Evolutionary conservation across 2,329 filamentous ascomycete species (phyloP).

Genomic region (Calonectria pseudoreteaudii): DNA sequence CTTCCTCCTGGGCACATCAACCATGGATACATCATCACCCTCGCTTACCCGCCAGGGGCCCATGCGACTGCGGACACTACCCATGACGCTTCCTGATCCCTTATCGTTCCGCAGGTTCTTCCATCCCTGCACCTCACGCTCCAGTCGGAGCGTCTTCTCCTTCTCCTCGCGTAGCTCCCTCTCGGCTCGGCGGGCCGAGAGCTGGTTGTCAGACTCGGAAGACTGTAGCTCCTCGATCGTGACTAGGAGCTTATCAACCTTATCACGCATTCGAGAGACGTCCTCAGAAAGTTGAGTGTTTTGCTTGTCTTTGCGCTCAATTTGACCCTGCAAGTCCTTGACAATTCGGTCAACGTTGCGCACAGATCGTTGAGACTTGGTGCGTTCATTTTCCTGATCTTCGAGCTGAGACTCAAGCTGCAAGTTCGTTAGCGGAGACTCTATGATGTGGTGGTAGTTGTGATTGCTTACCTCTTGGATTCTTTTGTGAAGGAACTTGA

Average conservation of each 20-base stretch:
- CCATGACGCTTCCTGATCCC: constrained; percentile 60
- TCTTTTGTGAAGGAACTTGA: constrained; percentile 92
- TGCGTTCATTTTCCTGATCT: constrained; percentile 81
- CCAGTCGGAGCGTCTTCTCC: constrained; percentile 84
- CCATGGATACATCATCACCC: constrained; percentile 52
- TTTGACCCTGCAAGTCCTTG: constrained; percentile 91
- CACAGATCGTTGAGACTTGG: constrained; percentile 84
- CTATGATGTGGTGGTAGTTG: not conserved
- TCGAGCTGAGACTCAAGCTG: constrained; percentile 92
- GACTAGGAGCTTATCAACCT: constrained; percentile 87
- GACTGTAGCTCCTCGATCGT: constrained; percentile 96
- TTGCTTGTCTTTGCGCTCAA: constrained; percentile 93
- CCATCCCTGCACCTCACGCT: constrained; percentile 88
- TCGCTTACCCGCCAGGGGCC: constrained; percentile 51
- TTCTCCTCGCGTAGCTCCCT: constrained; percentile 89
- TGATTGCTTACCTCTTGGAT: constrained; percentile 87
- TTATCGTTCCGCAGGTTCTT: constrained; percentile 81
- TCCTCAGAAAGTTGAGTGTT: constrained; percentile 86
- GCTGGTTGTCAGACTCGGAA: constrained; percentile 83
- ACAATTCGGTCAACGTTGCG: constrained; percentile 95
- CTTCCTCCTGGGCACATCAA: constrained; percentile 74
- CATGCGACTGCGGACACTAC: constrained; percentile 52
- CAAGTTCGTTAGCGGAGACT: constrained; percentile 32
- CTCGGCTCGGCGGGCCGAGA: constrained; percentile 86
- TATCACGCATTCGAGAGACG: constrained; percentile 86